Evolutionary conservation across 1,139 yeast species (phyloP), one percentile per base, ranked within the genome.

Genomic region (Debaryomyces coudertii): DNA sequence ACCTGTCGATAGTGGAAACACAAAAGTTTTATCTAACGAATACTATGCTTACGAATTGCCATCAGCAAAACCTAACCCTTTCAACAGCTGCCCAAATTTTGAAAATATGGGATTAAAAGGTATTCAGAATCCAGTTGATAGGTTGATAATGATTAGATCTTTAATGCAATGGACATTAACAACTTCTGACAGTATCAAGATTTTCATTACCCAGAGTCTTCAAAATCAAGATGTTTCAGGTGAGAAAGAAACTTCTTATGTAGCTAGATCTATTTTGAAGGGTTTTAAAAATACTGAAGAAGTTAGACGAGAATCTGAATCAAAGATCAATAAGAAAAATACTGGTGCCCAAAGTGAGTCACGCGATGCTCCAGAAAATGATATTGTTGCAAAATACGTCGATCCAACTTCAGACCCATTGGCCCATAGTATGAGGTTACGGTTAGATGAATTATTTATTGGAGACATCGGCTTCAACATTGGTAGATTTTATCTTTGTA

Each of bases 151-250:
- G 53, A 50, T 82, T 18, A 68, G 80, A 37, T 61, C 75, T 0
- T 60, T 82, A 47, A 67, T 69, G 1, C 77, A 75, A 47, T 82
- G 86, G 86, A 65, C 77, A 28, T 53, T 76, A 3, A 55, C 75
- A 0, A 59, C 72, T 8, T 79, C 83, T 0, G 77, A 75, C 15
- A 56, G 60, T 3, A 64, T 81, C 4, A 80, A 71, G 52, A 52
- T 61, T 4, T 69, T 65, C 36, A 65, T 80, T n/a, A 49, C 60
- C 8, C 57, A 51, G 9, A 58, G 56, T 24, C 45, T 69, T 3
- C 70, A 64, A 37, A 54, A 59, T 16, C 79, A 73, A 48, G 80
- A 76, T 48, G 52, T 73, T 4, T 70, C 77, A 0, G 77, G 77
- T 1, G 78, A 72, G 36, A 73, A 71, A 47, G 79, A 75, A 36